Evolutionary conservation across 306 rosid genomes (phyloP).

Genomic region (Fragaria vesca): DNA sequence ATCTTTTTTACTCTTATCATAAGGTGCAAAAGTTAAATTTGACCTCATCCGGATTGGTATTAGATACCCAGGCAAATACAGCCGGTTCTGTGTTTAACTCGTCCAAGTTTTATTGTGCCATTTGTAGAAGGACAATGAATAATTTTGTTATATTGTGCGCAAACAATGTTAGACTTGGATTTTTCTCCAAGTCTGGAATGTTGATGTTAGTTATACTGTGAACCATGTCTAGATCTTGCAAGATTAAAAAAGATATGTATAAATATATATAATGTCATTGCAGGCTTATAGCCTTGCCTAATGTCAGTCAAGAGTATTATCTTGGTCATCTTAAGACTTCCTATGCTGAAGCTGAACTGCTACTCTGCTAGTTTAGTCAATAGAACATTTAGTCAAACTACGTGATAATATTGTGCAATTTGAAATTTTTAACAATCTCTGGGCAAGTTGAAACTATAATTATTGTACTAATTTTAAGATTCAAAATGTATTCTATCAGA

Average conservation of each 20-base stretch:
- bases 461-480: too few species aligned
- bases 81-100: background rate
- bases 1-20: background rate
- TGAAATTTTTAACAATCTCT: too few species aligned
- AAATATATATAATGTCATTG: too few species aligned
- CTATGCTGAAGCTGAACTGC: background rate
- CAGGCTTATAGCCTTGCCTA: too few species aligned
- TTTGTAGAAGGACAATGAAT: background rate
- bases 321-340: background rate
- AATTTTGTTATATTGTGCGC: background rate
- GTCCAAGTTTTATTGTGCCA: background rate
- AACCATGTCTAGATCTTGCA: background rate
- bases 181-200: constrained; percentile 3
- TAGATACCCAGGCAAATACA: background rate
- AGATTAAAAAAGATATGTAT: background rate
- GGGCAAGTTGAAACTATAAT: too few species aligned
- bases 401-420: background rate
- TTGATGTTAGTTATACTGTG: background rate
- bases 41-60: background rate
- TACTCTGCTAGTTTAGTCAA: background rate
- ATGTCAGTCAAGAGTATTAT: background rate
- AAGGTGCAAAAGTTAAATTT: background rate
- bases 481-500: too few species aligned
- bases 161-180: background rate
- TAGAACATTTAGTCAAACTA: background rate